These are phyloP conservation scores for Diutina mesorugosa DNA, from an alignment of 1,139 yeast genomes.

Conservation along the genomic window DNA sequence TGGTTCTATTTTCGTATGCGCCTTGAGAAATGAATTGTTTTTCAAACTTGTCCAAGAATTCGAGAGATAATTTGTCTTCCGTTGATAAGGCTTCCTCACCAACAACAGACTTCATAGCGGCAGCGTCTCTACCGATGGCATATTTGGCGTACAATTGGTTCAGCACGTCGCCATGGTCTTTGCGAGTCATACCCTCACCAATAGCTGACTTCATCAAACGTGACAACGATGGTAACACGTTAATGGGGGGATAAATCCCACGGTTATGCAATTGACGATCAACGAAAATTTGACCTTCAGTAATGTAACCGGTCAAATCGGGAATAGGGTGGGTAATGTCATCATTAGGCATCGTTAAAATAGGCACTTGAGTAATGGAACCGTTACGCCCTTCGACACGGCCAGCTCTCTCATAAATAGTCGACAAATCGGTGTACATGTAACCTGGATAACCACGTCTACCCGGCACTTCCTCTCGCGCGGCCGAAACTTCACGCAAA, in stretches of 20 bases:
- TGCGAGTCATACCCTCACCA: conserved; percentile 99
- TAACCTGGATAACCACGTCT: conserved; percentile 99
- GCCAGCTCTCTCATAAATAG: conserved; percentile 98
- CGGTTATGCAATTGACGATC: conserved; percentile 94
- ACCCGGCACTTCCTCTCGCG: conserved; percentile 99
- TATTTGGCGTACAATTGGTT: conserved; percentile 97
- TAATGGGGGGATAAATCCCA: conserved; percentile 97
- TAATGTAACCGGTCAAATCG: conserved; percentile 97
- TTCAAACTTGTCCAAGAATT: conserved; percentile 94
- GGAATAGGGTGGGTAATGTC: conserved; percentile 99
- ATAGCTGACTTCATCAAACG: conserved; percentile 99
- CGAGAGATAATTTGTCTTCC: conserved; percentile 93
- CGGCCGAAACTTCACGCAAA: conserved; percentile 98
- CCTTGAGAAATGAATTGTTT: conserved; percentile 92
- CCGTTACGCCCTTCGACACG: conserved; percentile 99
- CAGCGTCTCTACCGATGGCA: conserved; percentile 99
- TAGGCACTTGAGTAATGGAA: conserved; percentile 97
- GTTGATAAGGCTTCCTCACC: conserved; percentile 98
- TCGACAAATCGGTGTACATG: conserved; percentile 98
- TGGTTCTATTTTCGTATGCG: conserved; percentile 87
- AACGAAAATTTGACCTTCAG: conserved; percentile 96
- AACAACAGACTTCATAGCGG: conserved; percentile 99
- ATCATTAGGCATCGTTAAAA: conserved; percentile 98
- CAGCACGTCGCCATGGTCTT: conserved; percentile 98
- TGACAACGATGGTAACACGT: conserved; percentile 91